Base-by-base conservation (phyloP, 495 filamentous ascomycete genomes). In the Aspergillus steynii region DNA sequence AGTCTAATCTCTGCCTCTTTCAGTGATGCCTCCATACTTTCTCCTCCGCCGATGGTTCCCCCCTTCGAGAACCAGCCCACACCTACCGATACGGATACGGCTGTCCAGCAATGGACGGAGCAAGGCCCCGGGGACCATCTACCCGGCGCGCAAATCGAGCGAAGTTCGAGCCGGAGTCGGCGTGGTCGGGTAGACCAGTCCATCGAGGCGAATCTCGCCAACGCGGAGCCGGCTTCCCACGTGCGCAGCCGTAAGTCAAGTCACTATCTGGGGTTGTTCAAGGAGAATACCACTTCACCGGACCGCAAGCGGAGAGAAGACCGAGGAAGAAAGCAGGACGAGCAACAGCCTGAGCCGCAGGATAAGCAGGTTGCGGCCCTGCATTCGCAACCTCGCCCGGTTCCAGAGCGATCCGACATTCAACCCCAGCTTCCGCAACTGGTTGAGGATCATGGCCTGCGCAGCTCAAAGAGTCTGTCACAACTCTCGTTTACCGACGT, bases 171-270 rank as follows among this genome's bases (percentile, higher is more conserved):
- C 64, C 72, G 77, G 56, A 70, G 77, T 60, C 75, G 78, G 25
- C 71, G 77, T 50, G 72, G 76, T 14, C 76, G 78, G 27, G 89
- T 96, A 14, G 93, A 96, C 61, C 90, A 89, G 71, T 90, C 89
- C 25, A 93, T 97, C 65, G 86, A 91, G 61, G 92, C 93, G 48
- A 91, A 88, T 45, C 70, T 96, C 54, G 80, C 89, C 4, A 88
- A 90, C 37, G 79, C 83, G 45, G 94, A 97, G 68, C 88, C 83
- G 29, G 65, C 75, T n/a, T 73, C 76, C n/a, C 89, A 91, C 70
- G 85, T 85, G 54, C 87, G 95, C 62, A 97, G 93, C 74, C 87
- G 95, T 60, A 99, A 99, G 77, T 88, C 94, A 50, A 96, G 92
- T 70, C 93, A 99, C 72, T 91, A 90, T 67, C 74, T 99, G 50